These are phyloP conservation scores for Elsinoe necatrix DNA, from an alignment of 2,329 filamentous ascomycete species.

Conservation along the genomic window DNA sequence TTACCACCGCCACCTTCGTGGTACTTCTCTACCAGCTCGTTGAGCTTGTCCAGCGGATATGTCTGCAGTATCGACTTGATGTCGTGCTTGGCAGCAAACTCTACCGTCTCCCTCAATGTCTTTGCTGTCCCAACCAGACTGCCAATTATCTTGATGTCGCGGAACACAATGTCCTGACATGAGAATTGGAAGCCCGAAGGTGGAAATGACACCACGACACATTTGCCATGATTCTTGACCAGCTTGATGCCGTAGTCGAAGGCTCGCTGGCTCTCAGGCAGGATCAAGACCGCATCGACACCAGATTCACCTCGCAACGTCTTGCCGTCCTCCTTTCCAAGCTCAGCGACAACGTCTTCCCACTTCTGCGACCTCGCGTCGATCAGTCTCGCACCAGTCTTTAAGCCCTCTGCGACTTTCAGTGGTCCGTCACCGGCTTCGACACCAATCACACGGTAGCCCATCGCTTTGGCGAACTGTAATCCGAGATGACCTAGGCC, in stretches of 20 bases:
- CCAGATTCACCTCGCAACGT: constrained; percentile 35
- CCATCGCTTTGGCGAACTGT: constrained; percentile 29
- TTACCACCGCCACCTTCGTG: constrained; percentile 39
- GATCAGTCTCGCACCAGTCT: constrained; percentile 30
- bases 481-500: constrained; percentile 29
- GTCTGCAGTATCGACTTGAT: constrained; percentile 31
- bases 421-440: constrained; percentile 33
- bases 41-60: constrained; percentile 31
- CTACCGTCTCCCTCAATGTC: constrained; percentile 33
- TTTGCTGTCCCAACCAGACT: constrained; percentile 38
- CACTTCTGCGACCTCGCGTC: constrained; percentile 33
- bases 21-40: constrained; percentile 39
- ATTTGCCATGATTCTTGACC: constrained; percentile 38
- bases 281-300: constrained; percentile 39
- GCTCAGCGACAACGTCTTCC: constrained; percentile 25
- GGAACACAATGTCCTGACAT: constrained; percentile 36
- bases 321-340: constrained; percentile 33
- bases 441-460: constrained; percentile 31
- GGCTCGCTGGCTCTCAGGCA: constrained; percentile 40
- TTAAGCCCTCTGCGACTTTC: constrained; percentile 29
- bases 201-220: constrained; percentile 41
- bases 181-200: constrained; percentile 37
- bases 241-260: constrained; percentile 42
- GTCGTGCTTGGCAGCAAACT: constrained; percentile 31
- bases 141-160: constrained; percentile 37